phyloP scores from a whole-genome alignment of 2,329 filamentous ascomycete species.

The Talaromyces sp. region DNA sequence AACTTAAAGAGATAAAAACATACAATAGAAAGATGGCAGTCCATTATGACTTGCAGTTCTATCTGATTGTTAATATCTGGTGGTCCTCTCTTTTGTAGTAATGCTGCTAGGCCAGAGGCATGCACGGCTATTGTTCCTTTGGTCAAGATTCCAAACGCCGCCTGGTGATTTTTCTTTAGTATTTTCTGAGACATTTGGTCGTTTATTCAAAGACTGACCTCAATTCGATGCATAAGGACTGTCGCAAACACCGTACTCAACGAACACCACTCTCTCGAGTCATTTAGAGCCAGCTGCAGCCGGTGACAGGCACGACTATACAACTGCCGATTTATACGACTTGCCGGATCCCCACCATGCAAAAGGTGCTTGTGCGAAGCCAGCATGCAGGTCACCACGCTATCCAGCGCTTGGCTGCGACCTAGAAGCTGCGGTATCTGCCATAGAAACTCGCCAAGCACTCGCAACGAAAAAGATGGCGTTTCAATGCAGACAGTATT shows the following conservation, averaged over 20 bases:
- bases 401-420: background rate
- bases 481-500: background rate
- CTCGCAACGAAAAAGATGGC: background rate
- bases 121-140: background rate
- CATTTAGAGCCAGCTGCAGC: background rate
- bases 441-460: background rate
- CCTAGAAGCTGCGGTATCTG: background rate
- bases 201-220: background rate
- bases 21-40: conserved; percentile 1
- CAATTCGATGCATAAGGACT: background rate
- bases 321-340: background rate
- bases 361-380: background rate
- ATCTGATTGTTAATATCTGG: background rate
- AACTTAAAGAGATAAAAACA: background rate
- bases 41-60: background rate
- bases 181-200: too few species aligned
- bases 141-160: background rate
- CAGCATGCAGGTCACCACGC: background rate
- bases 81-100: background rate
- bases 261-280: background rate
- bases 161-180: background rate
- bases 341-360: background rate
- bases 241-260: background rate
- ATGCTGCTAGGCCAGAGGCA: background rate
- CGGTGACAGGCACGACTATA: background rate